Evolutionary conservation across 495 filamentous ascomycete species (phyloP).

Genomic region (Lophium mytilinum): DNA sequence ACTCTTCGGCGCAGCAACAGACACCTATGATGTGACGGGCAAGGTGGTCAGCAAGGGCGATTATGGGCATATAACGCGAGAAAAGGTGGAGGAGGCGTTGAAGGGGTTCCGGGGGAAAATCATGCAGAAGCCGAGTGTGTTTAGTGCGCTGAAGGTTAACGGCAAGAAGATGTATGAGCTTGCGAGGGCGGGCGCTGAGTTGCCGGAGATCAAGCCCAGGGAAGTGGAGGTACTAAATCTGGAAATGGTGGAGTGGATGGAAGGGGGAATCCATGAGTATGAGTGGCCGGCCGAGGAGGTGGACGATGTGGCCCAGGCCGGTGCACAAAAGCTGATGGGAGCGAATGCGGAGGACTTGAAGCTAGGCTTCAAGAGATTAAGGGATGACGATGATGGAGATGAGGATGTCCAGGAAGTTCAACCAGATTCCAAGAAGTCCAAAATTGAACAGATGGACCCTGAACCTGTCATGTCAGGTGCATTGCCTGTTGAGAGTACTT

Average conservation of each 20-base stretch:
- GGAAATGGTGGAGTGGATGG: slow-evolving; percentile 80
- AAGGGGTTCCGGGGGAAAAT: slow-evolving; percentile 72
- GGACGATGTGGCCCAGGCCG: slow-evolving; percentile 57
- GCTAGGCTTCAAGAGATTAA: background rate
- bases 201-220: slow-evolving; percentile 51
- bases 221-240: slow-evolving; percentile 67
- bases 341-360: background rate
- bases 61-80: slow-evolving; percentile 70
- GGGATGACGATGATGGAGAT: slow-evolving; percentile 6
- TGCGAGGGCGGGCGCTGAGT: slow-evolving; percentile 82
- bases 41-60: slow-evolving; percentile 66
- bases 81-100: slow-evolving; percentile 69
- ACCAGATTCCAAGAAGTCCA: slow-evolving; percentile 1
- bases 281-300: slow-evolving; percentile 70
- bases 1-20: slow-evolving; percentile 85
- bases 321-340: slow-evolving; percentile 56
- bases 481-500: background rate
- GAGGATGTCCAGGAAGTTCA: background rate
- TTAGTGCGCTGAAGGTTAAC: slow-evolving; percentile 82
- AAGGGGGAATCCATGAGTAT: slow-evolving; percentile 66
- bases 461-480: slow-evolving; percentile 2
- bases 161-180: slow-evolving; percentile 95
- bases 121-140: slow-evolving; percentile 85
- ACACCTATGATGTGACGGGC: slow-evolving; percentile 80
- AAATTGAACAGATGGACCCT: background rate